Evolutionary conservation across 768 basidiomycete genomes (phyloP).

Genomic region (Hypsizygus marmoreus): DNA sequence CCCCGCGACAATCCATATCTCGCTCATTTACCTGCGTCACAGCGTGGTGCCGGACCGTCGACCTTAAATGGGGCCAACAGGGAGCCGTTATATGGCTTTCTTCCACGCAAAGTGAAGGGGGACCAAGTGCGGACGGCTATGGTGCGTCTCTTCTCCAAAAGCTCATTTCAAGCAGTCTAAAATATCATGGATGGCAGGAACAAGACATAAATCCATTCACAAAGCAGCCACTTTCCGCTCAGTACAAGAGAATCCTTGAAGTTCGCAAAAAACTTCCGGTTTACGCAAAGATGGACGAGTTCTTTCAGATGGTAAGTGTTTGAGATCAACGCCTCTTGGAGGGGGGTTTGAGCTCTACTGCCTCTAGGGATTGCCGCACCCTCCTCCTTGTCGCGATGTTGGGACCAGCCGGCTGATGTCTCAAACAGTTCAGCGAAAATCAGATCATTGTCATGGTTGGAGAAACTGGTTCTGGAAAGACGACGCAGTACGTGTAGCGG

Average conservation of each 20-base stretch:
- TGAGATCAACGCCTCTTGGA: constrained; percentile 27
- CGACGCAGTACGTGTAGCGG: constrained; percentile 74
- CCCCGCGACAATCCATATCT: constrained; percentile 55
- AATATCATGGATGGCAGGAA: constrained; percentile 58
- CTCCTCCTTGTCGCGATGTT: constrained; percentile 22
- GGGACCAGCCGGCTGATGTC: constrained; percentile 26
- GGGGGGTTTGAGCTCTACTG: constrained; percentile 47
- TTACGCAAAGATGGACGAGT: constrained; percentile 89
- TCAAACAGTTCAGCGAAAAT: constrained; percentile 63
- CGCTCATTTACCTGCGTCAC: constrained; percentile 38
- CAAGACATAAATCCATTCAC: constrained; percentile 89
- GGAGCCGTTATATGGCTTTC: constrained; percentile 73
- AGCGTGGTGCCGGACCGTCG: constrained; percentile 33
- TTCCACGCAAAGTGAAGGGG: constrained; percentile 68
- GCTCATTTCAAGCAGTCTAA: constrained; percentile 4
- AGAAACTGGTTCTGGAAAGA: constrained; percentile 96
- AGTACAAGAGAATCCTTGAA: constrained; percentile 87
- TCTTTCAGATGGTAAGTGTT: constrained; percentile 79
- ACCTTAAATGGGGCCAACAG: constrained; percentile 22
- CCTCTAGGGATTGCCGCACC: constrained; percentile 42
- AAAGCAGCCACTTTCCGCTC: constrained; percentile 67
- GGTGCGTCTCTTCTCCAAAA: constrained; percentile 43
- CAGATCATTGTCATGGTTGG: constrained; percentile 92
- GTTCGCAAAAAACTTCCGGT: constrained; percentile 89
- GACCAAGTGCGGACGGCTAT: constrained; percentile 68